Evolutionary conservation across 768 basidiomycete genomes (phyloP), one percentile per base, ranked within the genome.

Genomic region (Mycena amicta): DNA sequence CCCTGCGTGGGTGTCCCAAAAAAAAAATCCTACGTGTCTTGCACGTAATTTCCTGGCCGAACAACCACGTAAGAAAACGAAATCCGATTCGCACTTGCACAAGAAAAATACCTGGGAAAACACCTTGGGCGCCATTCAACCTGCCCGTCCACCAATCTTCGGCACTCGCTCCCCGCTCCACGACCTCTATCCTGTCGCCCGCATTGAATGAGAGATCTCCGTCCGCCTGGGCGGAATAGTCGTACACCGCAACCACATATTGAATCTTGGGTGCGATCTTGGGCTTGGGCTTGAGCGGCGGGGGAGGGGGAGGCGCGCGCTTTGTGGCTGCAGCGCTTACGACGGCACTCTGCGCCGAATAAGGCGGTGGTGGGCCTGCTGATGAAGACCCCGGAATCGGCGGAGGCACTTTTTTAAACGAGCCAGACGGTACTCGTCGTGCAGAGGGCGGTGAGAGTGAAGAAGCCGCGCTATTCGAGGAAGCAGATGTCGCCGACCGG

Each of bases 61-160:
- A 13, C 29, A 4, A n/a, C n/a, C n/a, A n/a, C n/a, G n/a, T n/a
- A n/a, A n/a, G n/a, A n/a, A n/a, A n/a, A 12, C 28, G 40, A 54
- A 29, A 31, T 43, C 22, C 6, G 45, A 29, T 43, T 26, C 28
- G 8, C 41, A n/a, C n/a, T n/a, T n/a, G n/a, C n/a, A n/a, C n/a
- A n/a, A n/a, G n/a, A 46, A 25, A 64, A 71, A 70, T 75, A 83
- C 91, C 92, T 55, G 95, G 96, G 75, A 98, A 98, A 16, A 95
- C 90, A 6, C 95, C 95, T 70, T 92, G 85, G 60, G 72, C 70
- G 5, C 94, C 94, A 63, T 92, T 86, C 64, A 96, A 53, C 67
- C 84, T 82, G 5, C 96, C 95, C 26, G 95, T 97, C 96, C 96
- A 98, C 95, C 95, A 98, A 69, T 98, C 95, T 70, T 98, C 93